Conservation (phyloP, 1,284 basidiomycete genomes). For the Trametes polyzona region DNA sequence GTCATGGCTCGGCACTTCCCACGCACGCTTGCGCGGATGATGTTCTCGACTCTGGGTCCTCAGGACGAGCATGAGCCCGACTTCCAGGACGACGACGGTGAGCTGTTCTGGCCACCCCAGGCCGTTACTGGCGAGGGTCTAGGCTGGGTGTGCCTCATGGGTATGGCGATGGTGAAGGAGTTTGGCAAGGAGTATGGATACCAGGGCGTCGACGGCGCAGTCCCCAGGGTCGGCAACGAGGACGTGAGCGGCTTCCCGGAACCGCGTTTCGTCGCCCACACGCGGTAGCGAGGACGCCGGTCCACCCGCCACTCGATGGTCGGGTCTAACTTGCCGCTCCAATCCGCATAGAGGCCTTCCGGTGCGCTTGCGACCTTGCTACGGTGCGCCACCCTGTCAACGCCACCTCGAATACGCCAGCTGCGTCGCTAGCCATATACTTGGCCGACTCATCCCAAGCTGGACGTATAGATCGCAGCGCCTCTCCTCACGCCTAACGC, state of each 20-base stretch:
- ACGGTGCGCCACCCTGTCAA: background rate
- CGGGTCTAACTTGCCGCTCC: background rate
- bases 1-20: conserved; percentile 71
- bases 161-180: conserved; percentile 80
- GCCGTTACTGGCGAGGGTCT: conserved; percentile 71
- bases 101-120: conserved; percentile 78
- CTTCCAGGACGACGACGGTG: conserved; percentile 80
- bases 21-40: conserved; percentile 70
- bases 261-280: conserved; percentile 18
- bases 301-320: background rate
- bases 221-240: conserved; percentile 55
- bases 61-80: conserved; percentile 77
- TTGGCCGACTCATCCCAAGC: background rate
- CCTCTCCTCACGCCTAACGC: conserved; percentile 3
- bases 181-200: conserved; percentile 76
- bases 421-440: background rate
- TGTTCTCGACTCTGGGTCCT: conserved; percentile 60
- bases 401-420: conserved; percentile 4
- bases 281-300: background rate
- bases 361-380: background rate
- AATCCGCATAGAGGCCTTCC: conserved; percentile 2
- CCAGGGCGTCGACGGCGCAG: conserved; percentile 64
- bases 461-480: conserved; percentile 6
- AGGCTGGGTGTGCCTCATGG: conserved; percentile 80
- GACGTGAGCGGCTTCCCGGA: conserved; percentile 18